Percentiles rank a stretch among this genome's conserved stretches.
These are phyloP conservation scores for Apiospora sp. DNA, from an alignment of 2,329 filamentous ascomycete species.

Conservation along the genomic window DNA sequence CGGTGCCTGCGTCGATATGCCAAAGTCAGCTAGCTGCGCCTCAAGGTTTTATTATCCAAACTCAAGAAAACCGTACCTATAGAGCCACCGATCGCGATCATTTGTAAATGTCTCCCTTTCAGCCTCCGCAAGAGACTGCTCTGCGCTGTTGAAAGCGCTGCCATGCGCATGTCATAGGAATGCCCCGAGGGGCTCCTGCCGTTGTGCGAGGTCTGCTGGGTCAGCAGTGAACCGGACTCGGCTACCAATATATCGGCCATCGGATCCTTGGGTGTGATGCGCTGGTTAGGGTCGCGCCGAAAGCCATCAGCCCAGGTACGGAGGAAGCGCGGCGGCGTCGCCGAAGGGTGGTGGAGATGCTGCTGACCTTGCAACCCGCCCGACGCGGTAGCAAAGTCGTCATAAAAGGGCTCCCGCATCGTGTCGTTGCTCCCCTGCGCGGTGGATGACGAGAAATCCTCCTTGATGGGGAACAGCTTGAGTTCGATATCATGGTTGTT, in stretches of 20 bases:
- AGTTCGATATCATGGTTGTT: constrained; percentile 57
- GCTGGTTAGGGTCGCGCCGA: constrained; percentile 63
- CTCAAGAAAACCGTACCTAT: constrained; percentile 64
- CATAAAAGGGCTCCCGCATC: constrained; percentile 59
- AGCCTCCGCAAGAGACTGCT: constrained; percentile 79
- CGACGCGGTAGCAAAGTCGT: constrained; percentile 36
- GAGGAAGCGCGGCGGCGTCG: constrained; percentile 43
- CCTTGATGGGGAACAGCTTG: constrained; percentile 62
- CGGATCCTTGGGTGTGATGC: constrained; percentile 55
- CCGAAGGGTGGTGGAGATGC: constrained; percentile 15
- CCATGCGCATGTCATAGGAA: constrained; percentile 60
- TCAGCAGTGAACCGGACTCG: constrained; percentile 38
- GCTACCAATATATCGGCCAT: constrained; percentile 42
- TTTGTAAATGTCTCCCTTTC: constrained; percentile 88
- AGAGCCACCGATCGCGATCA: constrained; percentile 96
- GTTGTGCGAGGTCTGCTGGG: constrained; percentile 50
- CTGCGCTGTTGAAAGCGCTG: constrained; percentile 77
- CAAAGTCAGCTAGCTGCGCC: constrained; percentile 29
- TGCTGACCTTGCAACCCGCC: background rate
- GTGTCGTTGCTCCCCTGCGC: constrained; percentile 58
- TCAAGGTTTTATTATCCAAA: constrained; percentile 12
- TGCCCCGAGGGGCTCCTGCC: background rate
- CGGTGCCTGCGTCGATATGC: constrained; percentile 64
- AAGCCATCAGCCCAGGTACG: constrained; percentile 67
- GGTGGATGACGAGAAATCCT: constrained; percentile 55